Conservation (phyloP, 2,329 filamentous ascomycete species). For the Fusarium protoensiforme region DNA sequence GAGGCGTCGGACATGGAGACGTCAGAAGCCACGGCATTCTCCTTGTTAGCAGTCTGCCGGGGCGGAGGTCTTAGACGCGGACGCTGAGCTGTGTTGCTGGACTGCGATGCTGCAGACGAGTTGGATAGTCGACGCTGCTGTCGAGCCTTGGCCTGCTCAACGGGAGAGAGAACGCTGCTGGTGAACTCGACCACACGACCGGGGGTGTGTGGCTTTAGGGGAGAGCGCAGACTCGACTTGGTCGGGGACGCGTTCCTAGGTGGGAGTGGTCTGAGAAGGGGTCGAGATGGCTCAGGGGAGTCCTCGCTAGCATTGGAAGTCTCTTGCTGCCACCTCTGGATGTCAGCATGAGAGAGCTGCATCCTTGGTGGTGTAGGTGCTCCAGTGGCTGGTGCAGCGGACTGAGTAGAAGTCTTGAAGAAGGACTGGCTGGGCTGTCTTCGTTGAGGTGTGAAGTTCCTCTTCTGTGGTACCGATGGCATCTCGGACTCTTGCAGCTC, state of each 20-base stretch:
- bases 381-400: constrained; percentile 29
- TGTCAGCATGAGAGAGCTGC: constrained; percentile 56
- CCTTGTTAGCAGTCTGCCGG: constrained; percentile 44
- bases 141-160: constrained; percentile 52
- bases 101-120: constrained; percentile 31
- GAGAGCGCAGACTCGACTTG: constrained; percentile 68
- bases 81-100: constrained; percentile 18
- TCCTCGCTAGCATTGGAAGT: constrained; percentile 52
- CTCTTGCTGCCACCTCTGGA: constrained; percentile 55
- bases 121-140: constrained; percentile 45
- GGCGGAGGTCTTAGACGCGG: constrained; percentile 15
- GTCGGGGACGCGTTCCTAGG: constrained; percentile 63
- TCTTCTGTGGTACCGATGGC: constrained; percentile 57
- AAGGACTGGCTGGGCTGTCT: constrained; percentile 51
- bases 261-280: constrained; percentile 60
- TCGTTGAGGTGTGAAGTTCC: constrained; percentile 59
- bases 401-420: constrained; percentile 49
- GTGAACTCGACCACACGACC: constrained; percentile 70
- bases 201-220: constrained; percentile 67
- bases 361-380: constrained; percentile 51
- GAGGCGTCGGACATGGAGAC: constrained; percentile 44
- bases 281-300: constrained; percentile 51
- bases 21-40: constrained; percentile 45
- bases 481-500: constrained; percentile 48
- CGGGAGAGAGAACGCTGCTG: constrained; percentile 60